phyloP scores from a whole-genome alignment of 805 yeast species.

The Wickerhamiella allomyrinae region DNA sequence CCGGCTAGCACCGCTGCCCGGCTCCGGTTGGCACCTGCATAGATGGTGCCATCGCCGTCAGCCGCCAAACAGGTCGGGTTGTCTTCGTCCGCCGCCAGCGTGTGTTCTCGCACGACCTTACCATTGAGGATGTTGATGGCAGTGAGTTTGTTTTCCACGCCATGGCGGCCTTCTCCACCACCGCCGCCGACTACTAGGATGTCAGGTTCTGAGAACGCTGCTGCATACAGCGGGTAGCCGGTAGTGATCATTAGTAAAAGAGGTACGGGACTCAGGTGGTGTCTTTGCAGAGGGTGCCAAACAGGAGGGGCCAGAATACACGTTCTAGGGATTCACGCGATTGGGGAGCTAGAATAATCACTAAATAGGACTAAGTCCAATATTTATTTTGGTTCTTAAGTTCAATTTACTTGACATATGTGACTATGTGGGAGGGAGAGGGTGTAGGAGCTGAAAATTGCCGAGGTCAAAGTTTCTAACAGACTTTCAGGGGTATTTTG shows the following conservation, averaged over 20 bases:
- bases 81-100: constrained; percentile 39
- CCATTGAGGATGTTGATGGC: constrained; percentile 8
- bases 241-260: neutral
- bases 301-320: too few species aligned
- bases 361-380: too few species aligned
- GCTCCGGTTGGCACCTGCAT: constrained; percentile 67
- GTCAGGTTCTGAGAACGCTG: constrained; percentile 48
- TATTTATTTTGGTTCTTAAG: too few species aligned
- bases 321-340: too few species aligned
- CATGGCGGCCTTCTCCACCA: constrained; percentile 88
- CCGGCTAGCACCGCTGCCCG: constrained; percentile 43
- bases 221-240: constrained; percentile 55
- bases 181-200: constrained; percentile 76
- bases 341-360: too few species aligned
- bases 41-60: constrained; percentile 31
- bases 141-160: constrained; percentile 64
- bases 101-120: constrained; percentile 9
- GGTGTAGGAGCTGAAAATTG: too few species aligned
- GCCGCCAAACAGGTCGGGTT: constrained; percentile 76
- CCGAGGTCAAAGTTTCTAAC: too few species aligned
- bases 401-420: too few species aligned
- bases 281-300: too few species aligned
- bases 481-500: too few species aligned
- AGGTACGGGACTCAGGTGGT: too few species aligned
- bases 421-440: too few species aligned